Conservation (phyloP, 305 asterid genomes). For the Fraxinus dipetala region DNA sequence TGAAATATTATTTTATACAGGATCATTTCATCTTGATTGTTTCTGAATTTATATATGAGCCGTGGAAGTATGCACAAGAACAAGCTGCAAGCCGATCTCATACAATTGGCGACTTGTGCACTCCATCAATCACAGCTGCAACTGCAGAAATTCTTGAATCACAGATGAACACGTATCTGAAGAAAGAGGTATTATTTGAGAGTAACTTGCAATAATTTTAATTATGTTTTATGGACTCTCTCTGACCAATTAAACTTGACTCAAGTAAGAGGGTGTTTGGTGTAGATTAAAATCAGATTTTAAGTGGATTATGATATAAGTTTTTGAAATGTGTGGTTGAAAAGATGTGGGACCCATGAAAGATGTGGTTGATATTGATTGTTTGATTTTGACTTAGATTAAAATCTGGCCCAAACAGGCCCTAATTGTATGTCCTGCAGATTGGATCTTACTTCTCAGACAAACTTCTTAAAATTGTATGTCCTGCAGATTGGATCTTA, state of each 20-base stretch:
- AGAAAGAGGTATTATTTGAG: conserved; percentile 56
- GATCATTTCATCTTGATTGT: conserved; percentile 83
- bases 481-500: conserved; percentile 73
- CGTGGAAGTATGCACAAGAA: conserved; percentile 93
- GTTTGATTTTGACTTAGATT: no score
- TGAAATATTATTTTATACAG: conserved; percentile 39
- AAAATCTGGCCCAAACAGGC: no score
- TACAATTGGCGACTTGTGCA: conserved; percentile 58
- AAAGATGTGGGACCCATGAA: no score
- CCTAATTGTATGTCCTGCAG: no score
- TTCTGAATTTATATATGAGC: conserved; percentile 80
- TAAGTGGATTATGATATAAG: no score
- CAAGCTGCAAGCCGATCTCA: conserved; percentile 62
- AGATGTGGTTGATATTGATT: no score
- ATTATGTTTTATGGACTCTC: background rate
- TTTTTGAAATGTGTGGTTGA: no score
- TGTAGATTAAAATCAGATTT: no score
- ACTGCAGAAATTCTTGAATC: conserved; percentile 84
- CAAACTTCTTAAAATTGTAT: conserved; percentile 78
- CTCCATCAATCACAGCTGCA: conserved; percentile 90
- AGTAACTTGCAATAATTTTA: conserved; percentile 14
- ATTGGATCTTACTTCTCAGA: conserved; percentile 57
- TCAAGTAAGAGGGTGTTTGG: background rate
- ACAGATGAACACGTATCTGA: conserved; percentile 65
- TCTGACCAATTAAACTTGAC: conserved; percentile 16